Evolutionary conservation across 148 eudicot species (phyloP).

Genomic region (Rhododendron mucronatum): DNA sequence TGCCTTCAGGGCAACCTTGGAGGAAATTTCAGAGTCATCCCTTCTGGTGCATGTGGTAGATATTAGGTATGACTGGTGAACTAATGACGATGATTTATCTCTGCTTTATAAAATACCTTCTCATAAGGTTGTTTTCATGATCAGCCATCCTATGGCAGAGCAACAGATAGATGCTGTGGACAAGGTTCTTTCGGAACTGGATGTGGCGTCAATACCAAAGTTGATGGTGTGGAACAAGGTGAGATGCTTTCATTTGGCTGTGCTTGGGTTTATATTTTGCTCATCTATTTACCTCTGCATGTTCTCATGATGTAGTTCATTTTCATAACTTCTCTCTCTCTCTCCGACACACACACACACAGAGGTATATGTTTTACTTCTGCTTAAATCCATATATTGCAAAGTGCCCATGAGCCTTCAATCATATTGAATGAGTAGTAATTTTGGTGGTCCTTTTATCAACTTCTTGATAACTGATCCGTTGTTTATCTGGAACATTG

Average conservation of each 20-base stretch:
- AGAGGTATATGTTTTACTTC: neutral
- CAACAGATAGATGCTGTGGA: slow-evolving; percentile 85
- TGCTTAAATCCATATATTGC: neutral
- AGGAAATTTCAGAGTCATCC: slow-evolving; percentile 91
- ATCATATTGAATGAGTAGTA: neutral
- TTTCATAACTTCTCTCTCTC: neutral
- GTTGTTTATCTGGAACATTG: neutral
- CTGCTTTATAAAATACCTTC: slow-evolving; percentile 4
- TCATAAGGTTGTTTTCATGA: slow-evolving; percentile 13
- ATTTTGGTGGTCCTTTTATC: neutral
- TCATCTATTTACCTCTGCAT: neutral
- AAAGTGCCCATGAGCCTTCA: neutral
- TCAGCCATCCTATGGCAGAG: slow-evolving; percentile 90
- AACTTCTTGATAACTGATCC: neutral
- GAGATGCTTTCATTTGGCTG: neutral
- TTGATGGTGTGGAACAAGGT: slow-evolving; percentile 96
- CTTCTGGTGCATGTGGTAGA: slow-evolving; percentile 94
- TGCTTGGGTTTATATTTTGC: neutral
- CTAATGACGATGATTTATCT: neutral
- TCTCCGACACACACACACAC: neutral
- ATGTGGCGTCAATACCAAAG: slow-evolving; percentile 68
- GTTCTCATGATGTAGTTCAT: neutral
- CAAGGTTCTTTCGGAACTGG: slow-evolving; percentile 74
- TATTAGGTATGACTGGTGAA: slow-evolving; percentile 50
- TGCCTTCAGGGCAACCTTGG: slow-evolving; percentile 97